A percentile compares a stretch with the other conserved stretches of the same genome.
Conservation (phyloP, 768 basidiomycete genomes). For the Boletus sp. region DNA sequence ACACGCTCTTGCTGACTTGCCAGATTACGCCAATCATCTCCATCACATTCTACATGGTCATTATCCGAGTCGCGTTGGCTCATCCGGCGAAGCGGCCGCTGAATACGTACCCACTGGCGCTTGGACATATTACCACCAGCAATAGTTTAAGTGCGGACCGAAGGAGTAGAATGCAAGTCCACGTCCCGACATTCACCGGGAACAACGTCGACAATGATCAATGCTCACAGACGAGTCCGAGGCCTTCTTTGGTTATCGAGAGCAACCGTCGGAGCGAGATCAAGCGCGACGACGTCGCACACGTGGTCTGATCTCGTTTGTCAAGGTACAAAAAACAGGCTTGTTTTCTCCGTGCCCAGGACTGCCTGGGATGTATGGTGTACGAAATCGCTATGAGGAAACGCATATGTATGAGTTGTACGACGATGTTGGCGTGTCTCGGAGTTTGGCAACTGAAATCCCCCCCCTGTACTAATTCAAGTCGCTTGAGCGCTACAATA, state of each 20-base stretch:
- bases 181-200: neutral
- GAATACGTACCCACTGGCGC: too few relatives aligned
- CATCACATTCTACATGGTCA: constrained; percentile 20
- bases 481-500: too few relatives aligned
- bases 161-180: neutral
- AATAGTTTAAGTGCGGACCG: neutral
- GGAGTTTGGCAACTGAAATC: neutral
- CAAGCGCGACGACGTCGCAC: neutral
- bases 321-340: neutral
- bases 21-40: constrained; percentile 13
- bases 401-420: neutral
- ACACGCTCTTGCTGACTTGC: neutral
- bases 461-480: neutral
- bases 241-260: neutral
- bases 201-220: neutral
- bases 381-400: neutral
- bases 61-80: constrained; percentile 8
- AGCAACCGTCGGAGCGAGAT: constrained; percentile 12
- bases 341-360: neutral
- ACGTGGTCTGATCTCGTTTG: neutral
- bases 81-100: too few relatives aligned
- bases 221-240: neutral
- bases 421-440: neutral
- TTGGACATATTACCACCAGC: too few relatives aligned
- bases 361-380: neutral